Base-by-base conservation (phyloP, 176 grass and related monocot species). In the Eragrostis curvula region DNA sequence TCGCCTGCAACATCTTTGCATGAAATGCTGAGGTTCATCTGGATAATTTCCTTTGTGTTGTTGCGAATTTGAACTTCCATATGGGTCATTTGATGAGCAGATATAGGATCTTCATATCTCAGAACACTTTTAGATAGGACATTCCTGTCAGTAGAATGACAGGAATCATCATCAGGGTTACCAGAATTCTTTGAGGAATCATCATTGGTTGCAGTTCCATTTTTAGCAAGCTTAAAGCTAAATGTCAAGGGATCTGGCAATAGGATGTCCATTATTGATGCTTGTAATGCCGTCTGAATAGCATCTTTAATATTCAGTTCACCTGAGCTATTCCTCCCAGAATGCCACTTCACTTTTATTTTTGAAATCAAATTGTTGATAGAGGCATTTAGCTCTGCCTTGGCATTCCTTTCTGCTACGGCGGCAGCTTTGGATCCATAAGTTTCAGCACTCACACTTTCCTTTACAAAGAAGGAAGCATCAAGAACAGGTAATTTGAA, bases 291-390 rank as follows among this genome's bases (percentile, higher is more conserved):
- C 32, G 81, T 83, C 70, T 94, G 96, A 70, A 94, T 93, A 81
- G 96, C 93, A 85, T 99, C 93, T 85, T 96, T 99, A 46, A 90
- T 93, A 88, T 96, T 99, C 87, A 99, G 85, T 75, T 99, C 96
- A 47, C 96, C 96, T 27, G 81, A 93, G 64, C 96, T 99, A 83
- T 96, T 99, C 84, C 96, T 86, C 76, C 96, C 96, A 60, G 96
- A 99, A 76, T 99, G 80, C 96, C 96, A 99, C 78, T 75, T 91
- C 82, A 96, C 93, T 88, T 99, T 94, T 85, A 99, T 99, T 90
- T 96, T 99, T 40, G 91, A 93, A 74, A 99, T 99, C 77, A 99
- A 88, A 73, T 89, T 93, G 69, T 84, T 91, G 82, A 99, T 99
- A 51, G 90, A 91, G 12, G 91, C 89, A 29, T 96, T 96, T 75